Evolutionary conservation across 2,329 filamentous ascomycete species (phyloP).

Genomic region (Exophiala aquamarina): DNA sequence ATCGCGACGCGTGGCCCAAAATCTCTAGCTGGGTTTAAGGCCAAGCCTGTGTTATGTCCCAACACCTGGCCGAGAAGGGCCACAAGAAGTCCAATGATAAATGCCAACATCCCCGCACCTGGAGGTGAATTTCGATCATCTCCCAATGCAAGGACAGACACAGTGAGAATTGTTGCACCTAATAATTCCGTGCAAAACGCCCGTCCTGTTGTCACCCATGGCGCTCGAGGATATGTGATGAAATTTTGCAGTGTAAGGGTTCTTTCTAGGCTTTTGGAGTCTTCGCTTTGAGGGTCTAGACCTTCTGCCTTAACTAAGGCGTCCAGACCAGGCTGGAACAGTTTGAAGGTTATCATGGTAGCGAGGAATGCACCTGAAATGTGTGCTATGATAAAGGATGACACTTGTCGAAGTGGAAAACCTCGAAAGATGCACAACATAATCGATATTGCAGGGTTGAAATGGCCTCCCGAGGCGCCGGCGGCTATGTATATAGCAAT

Average conservation of each 20-base stretch:
- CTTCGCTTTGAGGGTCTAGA: too few relatives aligned
- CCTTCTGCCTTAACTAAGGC: conserved; percentile 10
- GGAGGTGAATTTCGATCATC: conserved; percentile 50
- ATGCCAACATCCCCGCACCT: conserved; percentile 53
- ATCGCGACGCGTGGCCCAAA: conserved; percentile 51
- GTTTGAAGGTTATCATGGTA: conserved; percentile 45
- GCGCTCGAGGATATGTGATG: conserved; percentile 44
- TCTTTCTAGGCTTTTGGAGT: too few relatives aligned
- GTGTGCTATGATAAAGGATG: conserved; percentile 53
- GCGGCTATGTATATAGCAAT: conserved; percentile 49
- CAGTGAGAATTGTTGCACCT: conserved; percentile 42
- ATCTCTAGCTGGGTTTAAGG: conserved; percentile 52
- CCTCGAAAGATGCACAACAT: conserved; percentile 52
- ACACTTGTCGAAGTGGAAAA: conserved; percentile 53
- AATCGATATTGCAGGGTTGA: conserved; percentile 46
- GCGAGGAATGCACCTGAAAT: conserved; percentile 54
- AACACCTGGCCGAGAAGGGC: conserved; percentile 38
- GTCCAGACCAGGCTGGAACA: conserved; percentile 39
- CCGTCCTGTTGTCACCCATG: conserved; percentile 38
- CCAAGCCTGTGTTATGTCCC: conserved; percentile 48
- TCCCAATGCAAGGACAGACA: conserved; percentile 46
- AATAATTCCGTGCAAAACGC: conserved; percentile 52
- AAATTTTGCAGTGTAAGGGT: conserved; percentile 38
- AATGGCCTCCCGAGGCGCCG: conserved; percentile 49
- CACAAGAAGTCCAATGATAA: conserved; percentile 49